Evolutionary conservation across 1,284 basidiomycete species (phyloP).

Genomic region (Moesziomyces sp.): DNA sequence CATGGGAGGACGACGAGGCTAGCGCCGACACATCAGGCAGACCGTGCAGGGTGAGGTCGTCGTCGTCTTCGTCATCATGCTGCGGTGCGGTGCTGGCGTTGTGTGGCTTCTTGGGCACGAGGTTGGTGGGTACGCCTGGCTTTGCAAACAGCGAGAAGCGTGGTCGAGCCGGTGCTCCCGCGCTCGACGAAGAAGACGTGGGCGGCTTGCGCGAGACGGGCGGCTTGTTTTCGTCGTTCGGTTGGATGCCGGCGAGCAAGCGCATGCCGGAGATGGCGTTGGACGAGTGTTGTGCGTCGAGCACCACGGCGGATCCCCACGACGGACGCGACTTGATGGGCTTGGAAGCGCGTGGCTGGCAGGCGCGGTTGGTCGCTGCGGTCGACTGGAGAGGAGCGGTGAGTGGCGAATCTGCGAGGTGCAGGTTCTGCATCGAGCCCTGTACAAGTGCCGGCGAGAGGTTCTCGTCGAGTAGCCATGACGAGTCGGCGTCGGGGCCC

Average conservation of each 20-base stretch:
- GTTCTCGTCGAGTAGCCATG: constrained; percentile 44
- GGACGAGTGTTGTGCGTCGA: constrained; percentile 29
- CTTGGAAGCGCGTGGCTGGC: constrained; percentile 15
- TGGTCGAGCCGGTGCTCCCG: constrained; percentile 9
- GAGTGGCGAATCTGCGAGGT: constrained; percentile 45
- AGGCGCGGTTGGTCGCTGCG: constrained; percentile 9
- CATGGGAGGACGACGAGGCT: constrained; percentile 8
- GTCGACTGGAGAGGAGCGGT: constrained; percentile 17
- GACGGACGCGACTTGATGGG: constrained; percentile 41
- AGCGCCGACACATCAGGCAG: constrained; percentile 19
- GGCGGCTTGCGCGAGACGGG: constrained; percentile 23
- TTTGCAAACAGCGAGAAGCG: constrained; percentile 50
- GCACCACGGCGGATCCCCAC: constrained; percentile 39
- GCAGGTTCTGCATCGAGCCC: constrained; percentile 33
- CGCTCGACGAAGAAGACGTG: constrained; percentile 10
- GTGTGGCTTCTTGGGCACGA: constrained; percentile 28
- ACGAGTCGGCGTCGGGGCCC: constrained; percentile 28
- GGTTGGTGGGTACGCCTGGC: constrained; percentile 39
- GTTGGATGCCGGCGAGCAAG: constrained; percentile 34
- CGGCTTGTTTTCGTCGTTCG: constrained; percentile 42
- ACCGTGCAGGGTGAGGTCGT: constrained; percentile 30
- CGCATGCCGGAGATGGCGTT: constrained; percentile 45
- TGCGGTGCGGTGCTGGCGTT: background rate
- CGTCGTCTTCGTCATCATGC: constrained; percentile 36
- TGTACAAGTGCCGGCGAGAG: constrained; percentile 33